phyloP scores from a whole-genome alignment of 179 eudicot species.

The Carnegiea gigantea region DNA sequence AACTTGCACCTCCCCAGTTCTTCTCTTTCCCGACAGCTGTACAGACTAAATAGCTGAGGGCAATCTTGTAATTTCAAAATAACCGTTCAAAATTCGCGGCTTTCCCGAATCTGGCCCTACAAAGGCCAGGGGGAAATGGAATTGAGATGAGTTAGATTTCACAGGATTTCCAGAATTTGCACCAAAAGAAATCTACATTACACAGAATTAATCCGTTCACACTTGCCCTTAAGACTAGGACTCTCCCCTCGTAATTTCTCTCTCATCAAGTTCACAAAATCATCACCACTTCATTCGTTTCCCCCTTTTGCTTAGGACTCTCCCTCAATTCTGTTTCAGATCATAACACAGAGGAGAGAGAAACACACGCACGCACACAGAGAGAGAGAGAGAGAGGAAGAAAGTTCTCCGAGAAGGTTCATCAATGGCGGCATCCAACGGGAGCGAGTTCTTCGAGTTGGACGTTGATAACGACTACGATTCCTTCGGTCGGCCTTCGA shows the following conservation, averaged over 20 bases:
- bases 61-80: background rate
- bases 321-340: background rate
- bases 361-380: no score
- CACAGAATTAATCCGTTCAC: background rate
- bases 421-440: conserved; percentile 67
- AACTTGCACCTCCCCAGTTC: background rate
- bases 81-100: conserved; percentile 21
- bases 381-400: background rate
- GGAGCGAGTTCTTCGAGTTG: conserved; percentile 63
- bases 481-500: conserved; percentile 46
- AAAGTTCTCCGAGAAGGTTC: background rate
- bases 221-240: conserved; percentile 16
- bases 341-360: background rate
- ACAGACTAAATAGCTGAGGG: background rate
- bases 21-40: background rate
- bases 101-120: background rate
- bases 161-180: no score
- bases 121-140: background rate
- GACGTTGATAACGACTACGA: conserved; percentile 46
- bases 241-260: background rate
- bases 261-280: background rate
- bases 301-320: conserved; percentile 2
- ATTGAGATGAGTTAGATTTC: background rate
- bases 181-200: no score
- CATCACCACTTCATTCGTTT: background rate